Percentiles rank a stretch among this genome's conserved stretches.
phyloP scores from a whole-genome alignment of 2,329 filamentous ascomycete species.

The Paecilomyces formosus region DNA sequence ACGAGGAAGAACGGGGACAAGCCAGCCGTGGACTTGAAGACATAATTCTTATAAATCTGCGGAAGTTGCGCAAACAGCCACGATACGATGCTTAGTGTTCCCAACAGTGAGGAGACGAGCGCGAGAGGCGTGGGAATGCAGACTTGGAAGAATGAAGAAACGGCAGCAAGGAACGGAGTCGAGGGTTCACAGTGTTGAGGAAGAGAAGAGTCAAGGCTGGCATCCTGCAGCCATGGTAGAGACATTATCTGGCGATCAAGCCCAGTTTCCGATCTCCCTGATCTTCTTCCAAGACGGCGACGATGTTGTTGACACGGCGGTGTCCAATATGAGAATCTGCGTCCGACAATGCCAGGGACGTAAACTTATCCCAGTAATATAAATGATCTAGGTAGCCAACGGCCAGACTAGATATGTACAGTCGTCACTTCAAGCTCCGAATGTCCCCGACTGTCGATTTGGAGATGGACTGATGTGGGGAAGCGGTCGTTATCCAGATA shows the following conservation, averaged over 20 bases:
- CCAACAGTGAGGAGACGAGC: slow-evolving; percentile 53
- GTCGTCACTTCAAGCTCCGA: not conserved
- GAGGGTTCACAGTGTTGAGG: slow-evolving; percentile 55
- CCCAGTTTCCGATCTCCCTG: not conserved
- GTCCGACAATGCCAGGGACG: not conserved
- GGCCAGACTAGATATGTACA: not conserved
- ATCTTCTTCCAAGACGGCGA: not conserved
- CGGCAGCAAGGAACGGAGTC: slow-evolving; percentile 47
- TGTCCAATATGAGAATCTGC: not conserved
- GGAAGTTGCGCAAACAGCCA: slow-evolving; percentile 65
- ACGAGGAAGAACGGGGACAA: slow-evolving; percentile 58
- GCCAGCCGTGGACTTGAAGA: slow-evolving; percentile 56
- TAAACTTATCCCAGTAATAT: not conserved
- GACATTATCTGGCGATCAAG: not conserved
- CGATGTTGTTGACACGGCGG: not conserved
- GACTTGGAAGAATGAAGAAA: slow-evolving; percentile 54
- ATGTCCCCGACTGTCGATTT: not conserved
- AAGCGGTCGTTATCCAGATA: not conserved
- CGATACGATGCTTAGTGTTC: slow-evolving; percentile 55
- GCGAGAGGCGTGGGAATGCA: slow-evolving; percentile 59
- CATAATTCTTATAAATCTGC: slow-evolving; percentile 63
- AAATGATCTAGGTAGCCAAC: not conserved
- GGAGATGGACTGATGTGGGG: not conserved
- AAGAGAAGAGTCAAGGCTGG: slow-evolving; percentile 25
- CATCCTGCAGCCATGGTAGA: not conserved